These are phyloP conservation scores for Aspergillus pseudoglaucus DNA, from an alignment of 2,329 filamentous ascomycete genomes.

Conservation along the genomic window DNA sequence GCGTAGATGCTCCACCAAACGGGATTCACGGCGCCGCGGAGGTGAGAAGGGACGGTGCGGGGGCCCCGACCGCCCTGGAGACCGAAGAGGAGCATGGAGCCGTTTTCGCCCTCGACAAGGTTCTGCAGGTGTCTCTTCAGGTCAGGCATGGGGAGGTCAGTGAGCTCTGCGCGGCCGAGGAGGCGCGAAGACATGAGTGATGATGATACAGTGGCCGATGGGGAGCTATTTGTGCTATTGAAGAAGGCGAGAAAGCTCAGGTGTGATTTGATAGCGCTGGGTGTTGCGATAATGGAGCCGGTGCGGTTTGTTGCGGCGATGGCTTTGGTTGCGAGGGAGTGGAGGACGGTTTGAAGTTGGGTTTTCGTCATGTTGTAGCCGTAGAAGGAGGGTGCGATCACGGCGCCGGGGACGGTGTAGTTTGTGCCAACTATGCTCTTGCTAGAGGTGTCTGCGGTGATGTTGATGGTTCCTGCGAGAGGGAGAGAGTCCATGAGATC, in stretches of 20 bases:
- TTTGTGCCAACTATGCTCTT: slow-evolving; percentile 1
- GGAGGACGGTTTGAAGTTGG: slow-evolving; percentile 11
- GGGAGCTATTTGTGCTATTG: slow-evolving; percentile 18
- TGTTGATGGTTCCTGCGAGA: slow-evolving; percentile 17
- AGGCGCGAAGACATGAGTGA: slow-evolving; percentile 29
- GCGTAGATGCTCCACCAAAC: slow-evolving; percentile 31
- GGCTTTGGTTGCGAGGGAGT: slow-evolving; percentile 8
- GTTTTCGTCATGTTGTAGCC: slow-evolving; percentile 19
- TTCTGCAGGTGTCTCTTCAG: slow-evolving; percentile 7
- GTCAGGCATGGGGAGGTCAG: slow-evolving; percentile 8
- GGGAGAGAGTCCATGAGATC: slow-evolving; percentile 18
- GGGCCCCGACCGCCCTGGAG: slow-evolving; percentile 16
- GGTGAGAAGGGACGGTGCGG: slow-evolving; percentile 1
- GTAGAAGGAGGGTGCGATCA: slow-evolving; percentile 10
- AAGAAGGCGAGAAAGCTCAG: slow-evolving; percentile 17
- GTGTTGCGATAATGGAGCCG: background rate
- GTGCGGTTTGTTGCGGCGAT: background rate
- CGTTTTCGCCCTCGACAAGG: slow-evolving; percentile 13
- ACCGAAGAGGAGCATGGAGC: slow-evolving; percentile 18
- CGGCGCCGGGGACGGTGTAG: slow-evolving; percentile 3
- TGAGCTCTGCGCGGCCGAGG: slow-evolving; percentile 26
- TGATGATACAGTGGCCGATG: slow-evolving; percentile 22
- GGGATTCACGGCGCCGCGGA: slow-evolving; percentile 14
- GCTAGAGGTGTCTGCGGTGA: slow-evolving; percentile 17
- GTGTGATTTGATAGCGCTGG: slow-evolving; percentile 1